Conservation (phyloP, 2,329 filamentous ascomycete genomes). For the Rugonectria rugulosa region DNA sequence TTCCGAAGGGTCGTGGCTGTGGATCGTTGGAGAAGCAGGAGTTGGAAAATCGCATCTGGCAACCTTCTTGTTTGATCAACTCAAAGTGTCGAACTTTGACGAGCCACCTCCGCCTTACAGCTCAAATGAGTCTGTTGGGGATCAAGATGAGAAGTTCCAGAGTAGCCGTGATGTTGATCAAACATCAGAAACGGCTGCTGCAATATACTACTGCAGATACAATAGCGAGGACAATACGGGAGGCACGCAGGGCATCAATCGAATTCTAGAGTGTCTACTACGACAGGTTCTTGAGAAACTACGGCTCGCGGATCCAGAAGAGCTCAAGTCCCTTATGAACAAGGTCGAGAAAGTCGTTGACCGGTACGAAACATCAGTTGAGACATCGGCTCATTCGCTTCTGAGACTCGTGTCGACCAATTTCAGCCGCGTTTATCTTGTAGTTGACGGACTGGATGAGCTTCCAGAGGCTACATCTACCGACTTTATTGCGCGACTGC, state of each 20-base stretch:
- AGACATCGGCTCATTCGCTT: too few species aligned
- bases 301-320: background rate
- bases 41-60: conserved; percentile 1
- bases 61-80: background rate
- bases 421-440: background rate
- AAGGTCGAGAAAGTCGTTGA: background rate
- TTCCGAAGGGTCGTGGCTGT: background rate
- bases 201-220: conserved; percentile 1
- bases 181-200: too few species aligned
- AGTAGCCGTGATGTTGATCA: too few species aligned
- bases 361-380: too few species aligned
- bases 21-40: conserved; percentile 2
- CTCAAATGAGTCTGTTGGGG: too few species aligned
- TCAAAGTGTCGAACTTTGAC: too few species aligned
- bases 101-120: too few species aligned
- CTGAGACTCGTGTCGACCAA: background rate
- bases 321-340: too few species aligned
- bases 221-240: background rate
- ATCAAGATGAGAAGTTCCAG: too few species aligned
- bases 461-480: background rate
- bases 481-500: background rate
- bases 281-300: background rate
- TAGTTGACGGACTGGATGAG: background rate
- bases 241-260: background rate
- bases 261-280: background rate